Evolutionary conservation across 495 filamentous ascomycete species (phyloP).

Genomic region (Acidiella bohemica): DNA sequence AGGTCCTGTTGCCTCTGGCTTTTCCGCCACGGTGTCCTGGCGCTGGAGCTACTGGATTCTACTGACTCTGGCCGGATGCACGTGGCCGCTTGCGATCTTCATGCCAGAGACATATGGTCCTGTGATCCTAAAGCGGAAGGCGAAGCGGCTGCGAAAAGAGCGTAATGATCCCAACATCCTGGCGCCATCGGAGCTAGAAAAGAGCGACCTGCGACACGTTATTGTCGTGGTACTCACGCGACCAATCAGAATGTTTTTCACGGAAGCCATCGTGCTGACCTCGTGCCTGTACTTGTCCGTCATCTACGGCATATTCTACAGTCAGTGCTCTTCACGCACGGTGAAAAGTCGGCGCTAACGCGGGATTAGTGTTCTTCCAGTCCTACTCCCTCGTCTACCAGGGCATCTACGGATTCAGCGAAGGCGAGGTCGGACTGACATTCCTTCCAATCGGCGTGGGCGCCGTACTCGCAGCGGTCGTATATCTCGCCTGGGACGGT

Average conservation of each 20-base stretch:
- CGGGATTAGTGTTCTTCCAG: conserved; percentile 17
- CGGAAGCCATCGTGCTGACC: conserved; percentile 51
- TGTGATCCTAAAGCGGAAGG: conserved; percentile 43
- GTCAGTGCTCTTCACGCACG: background rate
- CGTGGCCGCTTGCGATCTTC: conserved; percentile 27
- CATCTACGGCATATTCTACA: conserved; percentile 63
- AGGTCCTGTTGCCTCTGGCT: conserved; percentile 30
- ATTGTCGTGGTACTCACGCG: conserved; percentile 33
- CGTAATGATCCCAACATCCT: conserved; percentile 27
- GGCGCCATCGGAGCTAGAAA: conserved; percentile 34
- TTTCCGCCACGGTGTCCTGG: conserved; percentile 29
- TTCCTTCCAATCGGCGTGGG: conserved; percentile 32
- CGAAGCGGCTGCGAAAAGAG: conserved; percentile 36
- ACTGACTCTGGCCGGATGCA: conserved; percentile 33
- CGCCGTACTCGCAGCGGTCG: conserved; percentile 32
- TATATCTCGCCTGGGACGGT: conserved; percentile 42
- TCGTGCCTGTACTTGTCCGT: conserved; percentile 55
- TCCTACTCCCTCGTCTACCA: conserved; percentile 26
- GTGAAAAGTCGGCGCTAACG: background rate
- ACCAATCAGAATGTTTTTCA: conserved; percentile 41
- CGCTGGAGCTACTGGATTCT: conserved; percentile 42
- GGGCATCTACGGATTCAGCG: conserved; percentile 27
- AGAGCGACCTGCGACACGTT: conserved; percentile 27
- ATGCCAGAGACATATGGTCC: conserved; percentile 49
- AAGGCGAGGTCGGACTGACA: conserved; percentile 27